Evolutionary conservation across 306 rosid genomes (phyloP).

Genomic region (Ceratonia siliqua): DNA sequence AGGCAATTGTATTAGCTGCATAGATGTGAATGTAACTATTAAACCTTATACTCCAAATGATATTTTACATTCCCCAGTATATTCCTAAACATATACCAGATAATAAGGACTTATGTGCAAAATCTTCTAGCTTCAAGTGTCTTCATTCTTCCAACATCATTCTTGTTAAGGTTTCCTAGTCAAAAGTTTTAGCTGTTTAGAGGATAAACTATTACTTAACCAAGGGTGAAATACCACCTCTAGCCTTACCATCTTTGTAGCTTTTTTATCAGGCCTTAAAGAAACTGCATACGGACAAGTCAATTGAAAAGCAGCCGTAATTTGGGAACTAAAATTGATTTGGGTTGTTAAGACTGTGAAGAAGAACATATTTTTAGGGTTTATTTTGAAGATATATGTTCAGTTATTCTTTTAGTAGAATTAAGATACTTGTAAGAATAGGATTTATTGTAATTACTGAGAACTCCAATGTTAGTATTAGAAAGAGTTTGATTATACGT

Average conservation of each 20-base stretch:
- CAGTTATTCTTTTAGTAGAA: neutral
- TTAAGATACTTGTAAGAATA: neutral
- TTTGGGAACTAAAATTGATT: neutral
- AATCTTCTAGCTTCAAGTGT: neutral
- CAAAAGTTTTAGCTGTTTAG: neutral
- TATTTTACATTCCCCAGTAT: neutral
- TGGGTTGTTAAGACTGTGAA: neutral
- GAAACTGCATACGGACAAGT: neutral
- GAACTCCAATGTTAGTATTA: neutral
- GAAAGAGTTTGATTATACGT: neutral
- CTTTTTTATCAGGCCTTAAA: neutral
- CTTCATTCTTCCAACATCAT: neutral
- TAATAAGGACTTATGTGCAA: neutral
- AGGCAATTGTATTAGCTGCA: neutral
- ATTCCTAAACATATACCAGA: neutral
- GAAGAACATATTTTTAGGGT: neutral
- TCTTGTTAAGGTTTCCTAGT: neutral
- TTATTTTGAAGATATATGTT: neutral
- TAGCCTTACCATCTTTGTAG: neutral
- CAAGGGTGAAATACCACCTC: neutral
- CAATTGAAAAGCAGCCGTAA: neutral
- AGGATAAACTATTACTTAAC: neutral
- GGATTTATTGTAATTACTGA: neutral
- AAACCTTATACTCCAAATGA: neutral
- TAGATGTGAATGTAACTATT: neutral